These are phyloP conservation scores for Ceriops tagal DNA, from an alignment of 345 rosid genomes.

Conservation along the genomic window DNA sequence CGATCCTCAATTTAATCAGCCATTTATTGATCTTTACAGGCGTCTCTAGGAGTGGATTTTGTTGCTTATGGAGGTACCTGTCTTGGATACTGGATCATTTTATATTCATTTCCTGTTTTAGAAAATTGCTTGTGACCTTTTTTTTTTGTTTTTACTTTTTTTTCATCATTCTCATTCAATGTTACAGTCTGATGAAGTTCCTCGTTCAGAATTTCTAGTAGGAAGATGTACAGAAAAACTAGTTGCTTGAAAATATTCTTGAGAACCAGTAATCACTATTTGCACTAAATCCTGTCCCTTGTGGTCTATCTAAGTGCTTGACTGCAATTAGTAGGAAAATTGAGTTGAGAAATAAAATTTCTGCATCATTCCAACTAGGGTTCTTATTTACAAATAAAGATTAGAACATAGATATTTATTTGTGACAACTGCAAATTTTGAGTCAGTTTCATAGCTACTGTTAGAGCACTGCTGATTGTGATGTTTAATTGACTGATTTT, in stretches of 20 bases:
- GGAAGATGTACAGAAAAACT: not conserved
- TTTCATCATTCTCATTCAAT: not conserved
- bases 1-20: not conserved
- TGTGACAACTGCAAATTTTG: not conserved
- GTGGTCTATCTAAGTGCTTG: not conserved
- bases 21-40: slow-evolving; percentile 46
- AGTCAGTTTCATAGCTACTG: not conserved
- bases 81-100: not conserved
- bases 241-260: not conserved
- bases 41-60: slow-evolving; percentile 72
- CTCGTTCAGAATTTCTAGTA: not conserved
- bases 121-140: not conserved
- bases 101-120: not conserved
- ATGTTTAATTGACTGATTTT: not conserved
- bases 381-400: not conserved
- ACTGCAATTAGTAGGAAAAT: too few species aligned
- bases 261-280: not conserved
- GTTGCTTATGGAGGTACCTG: slow-evolving; percentile 87
- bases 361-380: too few species aligned
- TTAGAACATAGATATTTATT: not conserved
- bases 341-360: too few species aligned
- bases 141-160: not conserved
- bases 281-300: not conserved
- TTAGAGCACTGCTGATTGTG: not conserved
- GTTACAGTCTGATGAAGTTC: not conserved